Evolutionary conservation across 352 stramenopile genomes (phyloP).

Genomic region (Pythium myriotylum): DNA sequence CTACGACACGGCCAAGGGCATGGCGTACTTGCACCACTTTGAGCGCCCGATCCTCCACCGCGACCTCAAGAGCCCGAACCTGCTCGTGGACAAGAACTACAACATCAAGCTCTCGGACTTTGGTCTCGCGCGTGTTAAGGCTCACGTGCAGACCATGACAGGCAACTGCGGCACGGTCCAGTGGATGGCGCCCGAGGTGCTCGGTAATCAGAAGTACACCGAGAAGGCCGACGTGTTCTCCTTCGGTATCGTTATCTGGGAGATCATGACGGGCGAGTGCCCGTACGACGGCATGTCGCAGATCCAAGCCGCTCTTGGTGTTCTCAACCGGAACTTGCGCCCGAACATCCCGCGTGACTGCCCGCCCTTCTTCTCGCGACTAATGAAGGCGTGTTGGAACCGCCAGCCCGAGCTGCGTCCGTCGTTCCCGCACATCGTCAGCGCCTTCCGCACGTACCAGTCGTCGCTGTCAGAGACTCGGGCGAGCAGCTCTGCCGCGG

Average conservation of each 20-base stretch:
- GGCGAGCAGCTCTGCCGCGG: slow-evolving; percentile 1
- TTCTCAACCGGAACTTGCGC: slow-evolving; percentile 72
- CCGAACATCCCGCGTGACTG: slow-evolving; percentile 67
- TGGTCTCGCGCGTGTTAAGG: slow-evolving; percentile 90
- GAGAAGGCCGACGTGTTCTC: slow-evolving; percentile 92
- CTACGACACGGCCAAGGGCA: slow-evolving; percentile 79
- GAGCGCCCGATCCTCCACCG: slow-evolving; percentile 84
- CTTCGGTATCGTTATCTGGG: slow-evolving; percentile 91
- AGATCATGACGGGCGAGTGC: slow-evolving; percentile 87
- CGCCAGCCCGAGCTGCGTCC: slow-evolving; percentile 67
- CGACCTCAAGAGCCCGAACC: slow-evolving; percentile 85
- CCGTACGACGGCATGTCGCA: slow-evolving; percentile 89
- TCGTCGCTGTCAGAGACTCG: slow-evolving; percentile 9
- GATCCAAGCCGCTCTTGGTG: slow-evolving; percentile 68
- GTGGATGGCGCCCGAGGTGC: slow-evolving; percentile 86
- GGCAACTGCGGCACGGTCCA: slow-evolving; percentile 89
- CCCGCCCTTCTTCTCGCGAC: slow-evolving; percentile 62
- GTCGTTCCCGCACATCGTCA: slow-evolving; percentile 71
- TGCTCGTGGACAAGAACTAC: slow-evolving; percentile 84
- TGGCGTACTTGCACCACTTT: slow-evolving; percentile 86
- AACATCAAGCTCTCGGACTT: slow-evolving; percentile 94
- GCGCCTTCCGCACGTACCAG: slow-evolving; percentile 49
- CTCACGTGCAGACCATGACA: slow-evolving; percentile 91
- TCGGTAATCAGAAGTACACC: slow-evolving; percentile 88
- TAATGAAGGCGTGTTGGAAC: slow-evolving; percentile 82